Conservation (phyloP, 495 filamentous ascomycete species). For the Amniculicola lignicola region DNA sequence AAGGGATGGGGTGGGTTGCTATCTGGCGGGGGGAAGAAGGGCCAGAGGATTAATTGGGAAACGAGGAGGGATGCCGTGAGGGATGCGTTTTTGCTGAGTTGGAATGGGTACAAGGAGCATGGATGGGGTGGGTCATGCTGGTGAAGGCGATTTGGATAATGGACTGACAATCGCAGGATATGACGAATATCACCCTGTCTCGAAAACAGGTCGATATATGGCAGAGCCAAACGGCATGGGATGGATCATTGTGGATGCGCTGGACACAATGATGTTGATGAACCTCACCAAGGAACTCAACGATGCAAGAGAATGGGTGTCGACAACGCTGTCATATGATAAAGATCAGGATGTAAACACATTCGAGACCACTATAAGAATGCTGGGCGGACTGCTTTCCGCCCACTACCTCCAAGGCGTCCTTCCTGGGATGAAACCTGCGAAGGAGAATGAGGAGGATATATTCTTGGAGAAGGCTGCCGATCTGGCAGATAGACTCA, state of each 20-base stretch:
- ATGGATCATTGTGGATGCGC: conserved; percentile 95
- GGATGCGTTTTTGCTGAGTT: conserved; percentile 83
- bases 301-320: conserved; percentile 87
- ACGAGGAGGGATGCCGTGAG: conserved; percentile 78
- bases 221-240: conserved; percentile 70
- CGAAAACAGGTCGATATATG: conserved; percentile 80
- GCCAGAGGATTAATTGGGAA: conserved; percentile 59
- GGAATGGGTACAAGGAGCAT: conserved; percentile 87
- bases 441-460: conserved; percentile 68
- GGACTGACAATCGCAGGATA: conserved; percentile 53
- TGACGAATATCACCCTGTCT: conserved; percentile 80
- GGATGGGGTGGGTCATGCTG: conserved; percentile 73
- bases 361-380: conserved; percentile 97
- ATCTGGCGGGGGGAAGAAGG: conserved; percentile 14
- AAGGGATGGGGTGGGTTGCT: conserved; percentile 15
- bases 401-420: conserved; percentile 83
- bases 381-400: conserved; percentile 91
- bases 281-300: conserved; percentile 84
- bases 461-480: conserved; percentile 94
- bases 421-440: conserved; percentile 39
- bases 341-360: conserved; percentile 95
- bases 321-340: conserved; percentile 76
- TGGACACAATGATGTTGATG: conserved; percentile 98
- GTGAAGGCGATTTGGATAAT: not conserved
- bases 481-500: conserved; percentile 81